Evolutionary conservation across 108 stramenopile species (phyloP).

Genomic region (Asterionellopsis glacialis): DNA sequence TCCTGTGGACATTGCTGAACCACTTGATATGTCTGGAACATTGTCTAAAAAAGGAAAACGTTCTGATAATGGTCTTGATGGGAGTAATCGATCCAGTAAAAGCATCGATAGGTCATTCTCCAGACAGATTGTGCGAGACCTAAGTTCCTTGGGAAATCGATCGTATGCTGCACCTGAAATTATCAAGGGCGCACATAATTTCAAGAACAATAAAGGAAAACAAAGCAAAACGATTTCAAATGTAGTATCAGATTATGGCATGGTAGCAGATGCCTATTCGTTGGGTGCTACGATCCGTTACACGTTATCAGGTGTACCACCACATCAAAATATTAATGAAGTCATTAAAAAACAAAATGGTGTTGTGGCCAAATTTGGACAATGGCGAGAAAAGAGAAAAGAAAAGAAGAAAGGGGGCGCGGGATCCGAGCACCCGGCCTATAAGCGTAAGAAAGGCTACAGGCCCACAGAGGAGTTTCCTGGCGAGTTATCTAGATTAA

Average conservation of each 20-base stretch:
- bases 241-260: conserved; percentile 56
- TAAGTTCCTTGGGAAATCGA: conserved; percentile 57
- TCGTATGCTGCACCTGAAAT: conserved; percentile 58
- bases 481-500: conserved; percentile 9
- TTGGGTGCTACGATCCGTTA: conserved; percentile 58
- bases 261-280: conserved; percentile 70
- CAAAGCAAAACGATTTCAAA: conserved; percentile 24
- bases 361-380: not conserved
- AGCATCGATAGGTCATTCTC: not conserved
- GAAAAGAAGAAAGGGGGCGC: not conserved
- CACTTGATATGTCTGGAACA: not conserved
- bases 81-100: no score
- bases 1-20: not conserved
- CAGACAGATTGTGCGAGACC: conserved; percentile 10
- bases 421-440: not conserved
- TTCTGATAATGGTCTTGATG: no score
- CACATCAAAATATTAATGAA: conserved; percentile 33
- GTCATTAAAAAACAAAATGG: conserved; percentile 23
- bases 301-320: conserved; percentile 62
- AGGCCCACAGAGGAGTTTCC: conserved; percentile 17
- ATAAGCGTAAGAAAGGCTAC: conserved; percentile 11
- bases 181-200: no score
- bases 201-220: not conserved
- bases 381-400: not conserved
- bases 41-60: not conserved